phyloP scores from a whole-genome alignment of 2,329 filamentous ascomycete genomes.

The Samsoniella hepiali region DNA sequence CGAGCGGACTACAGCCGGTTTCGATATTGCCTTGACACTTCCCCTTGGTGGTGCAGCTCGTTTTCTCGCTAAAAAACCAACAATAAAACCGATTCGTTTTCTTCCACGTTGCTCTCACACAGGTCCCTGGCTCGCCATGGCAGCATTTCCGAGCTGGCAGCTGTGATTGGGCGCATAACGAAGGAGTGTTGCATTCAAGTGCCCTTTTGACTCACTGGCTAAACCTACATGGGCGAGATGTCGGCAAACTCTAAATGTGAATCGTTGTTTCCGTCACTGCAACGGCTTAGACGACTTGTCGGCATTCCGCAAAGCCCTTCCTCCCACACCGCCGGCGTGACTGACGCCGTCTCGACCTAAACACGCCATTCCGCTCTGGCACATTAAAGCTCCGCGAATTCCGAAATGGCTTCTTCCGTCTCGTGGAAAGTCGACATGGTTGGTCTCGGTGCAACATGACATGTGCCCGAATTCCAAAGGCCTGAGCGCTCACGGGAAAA shows the following conservation, averaged over 20 bases:
- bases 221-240: not conserved
- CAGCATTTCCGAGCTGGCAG: not conserved
- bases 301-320: not conserved
- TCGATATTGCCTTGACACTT: not conserved
- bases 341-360: not conserved
- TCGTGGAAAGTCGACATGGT: not conserved
- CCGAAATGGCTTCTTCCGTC: not conserved
- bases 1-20: not conserved
- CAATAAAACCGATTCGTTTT: not conserved
- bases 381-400: not conserved
- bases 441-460: not conserved
- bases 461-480: not conserved
- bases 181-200: not conserved
- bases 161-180: not conserved
- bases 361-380: not conserved
- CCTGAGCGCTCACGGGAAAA: not conserved
- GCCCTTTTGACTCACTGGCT: not conserved
- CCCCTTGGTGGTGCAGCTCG: not conserved
- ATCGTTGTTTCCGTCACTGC: not conserved
- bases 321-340: not conserved
- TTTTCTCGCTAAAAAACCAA: not conserved
- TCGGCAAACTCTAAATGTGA: conserved; percentile 1
- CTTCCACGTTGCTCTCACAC: not conserved
- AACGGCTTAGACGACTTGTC: not conserved
- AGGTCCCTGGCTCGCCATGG: not conserved